These are phyloP conservation scores for Rosa multiflora DNA, from an alignment of 306 rosid species.

Conservation along the genomic window DNA sequence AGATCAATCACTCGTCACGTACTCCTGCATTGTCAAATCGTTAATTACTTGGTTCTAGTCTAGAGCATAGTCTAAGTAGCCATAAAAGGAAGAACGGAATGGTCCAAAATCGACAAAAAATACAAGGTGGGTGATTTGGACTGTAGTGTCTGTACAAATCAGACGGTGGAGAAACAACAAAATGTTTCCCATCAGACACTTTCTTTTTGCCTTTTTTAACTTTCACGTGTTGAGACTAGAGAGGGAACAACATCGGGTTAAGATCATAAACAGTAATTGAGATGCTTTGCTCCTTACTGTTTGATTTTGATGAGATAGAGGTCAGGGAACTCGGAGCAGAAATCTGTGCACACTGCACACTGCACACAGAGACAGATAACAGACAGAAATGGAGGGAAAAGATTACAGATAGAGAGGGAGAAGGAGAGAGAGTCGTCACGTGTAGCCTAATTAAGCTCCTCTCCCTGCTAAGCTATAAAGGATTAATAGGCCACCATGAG, in stretches of 20 bases:
- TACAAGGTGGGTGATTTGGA: background rate
- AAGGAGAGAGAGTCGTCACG: background rate
- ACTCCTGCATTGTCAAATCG: constrained; percentile 7
- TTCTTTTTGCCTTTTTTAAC: too few relatives aligned
- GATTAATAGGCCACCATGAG: background rate
- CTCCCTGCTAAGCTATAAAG: background rate
- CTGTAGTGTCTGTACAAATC: background rate
- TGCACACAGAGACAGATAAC: constrained; percentile 5
- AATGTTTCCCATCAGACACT: background rate
- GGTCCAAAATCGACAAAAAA: background rate
- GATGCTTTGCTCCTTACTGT: background rate
- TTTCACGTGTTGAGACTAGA: too few relatives aligned
- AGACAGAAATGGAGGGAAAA: background rate
- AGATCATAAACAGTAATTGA: background rate
- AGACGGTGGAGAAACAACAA: background rate
- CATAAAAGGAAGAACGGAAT: background rate
- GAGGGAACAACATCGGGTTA: background rate
- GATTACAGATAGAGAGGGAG: background rate
- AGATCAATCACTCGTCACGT: background rate
- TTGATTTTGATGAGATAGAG: too few relatives aligned
- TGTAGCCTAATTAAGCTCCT: background rate
- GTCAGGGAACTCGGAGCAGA: background rate
- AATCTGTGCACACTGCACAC: background rate
- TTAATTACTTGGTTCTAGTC: background rate
- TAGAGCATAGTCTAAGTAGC: background rate